Conservation (phyloP, 331 rosid species). For the Rhamnella rubrinervis region DNA sequence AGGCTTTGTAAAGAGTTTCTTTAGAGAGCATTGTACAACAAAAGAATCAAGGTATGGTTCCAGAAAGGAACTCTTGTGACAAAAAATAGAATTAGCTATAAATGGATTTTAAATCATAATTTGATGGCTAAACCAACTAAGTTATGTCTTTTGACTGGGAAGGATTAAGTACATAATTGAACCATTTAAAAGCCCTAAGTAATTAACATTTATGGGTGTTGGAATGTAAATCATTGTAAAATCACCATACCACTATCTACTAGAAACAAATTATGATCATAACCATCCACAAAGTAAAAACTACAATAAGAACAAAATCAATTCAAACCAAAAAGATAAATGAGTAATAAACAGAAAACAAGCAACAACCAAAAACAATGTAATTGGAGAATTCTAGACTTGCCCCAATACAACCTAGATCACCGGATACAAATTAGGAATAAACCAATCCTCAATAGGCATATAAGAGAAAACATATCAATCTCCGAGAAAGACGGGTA, state of each 20-base stretch:
- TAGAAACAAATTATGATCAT: background rate
- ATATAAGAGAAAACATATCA: background rate
- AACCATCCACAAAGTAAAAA: background rate
- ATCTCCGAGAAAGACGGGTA: background rate
- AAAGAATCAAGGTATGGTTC: no score
- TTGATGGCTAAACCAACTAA: background rate
- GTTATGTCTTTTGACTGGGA: no score
- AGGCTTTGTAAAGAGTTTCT: no score
- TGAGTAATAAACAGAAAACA: slow-evolving; percentile 3
- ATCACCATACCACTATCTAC: background rate
- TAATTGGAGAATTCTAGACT: background rate
- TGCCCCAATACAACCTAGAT: background rate
- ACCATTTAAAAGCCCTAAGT: background rate
- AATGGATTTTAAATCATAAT: background rate
- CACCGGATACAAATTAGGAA: background rate
- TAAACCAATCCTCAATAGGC: background rate
- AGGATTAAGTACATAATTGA: no score
- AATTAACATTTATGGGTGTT: background rate
- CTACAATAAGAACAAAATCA: background rate
- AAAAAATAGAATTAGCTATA: no score
- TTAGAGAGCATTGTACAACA: no score
- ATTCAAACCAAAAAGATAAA: background rate
- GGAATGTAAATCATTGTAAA: background rate
- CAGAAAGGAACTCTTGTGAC: no score
- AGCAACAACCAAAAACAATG: background rate